Percentiles rank a stretch among this genome's conserved stretches.
These are phyloP conservation scores for Erigeron canadensis DNA, from an alignment of 129 eudicot species.

Conservation along the genomic window DNA sequence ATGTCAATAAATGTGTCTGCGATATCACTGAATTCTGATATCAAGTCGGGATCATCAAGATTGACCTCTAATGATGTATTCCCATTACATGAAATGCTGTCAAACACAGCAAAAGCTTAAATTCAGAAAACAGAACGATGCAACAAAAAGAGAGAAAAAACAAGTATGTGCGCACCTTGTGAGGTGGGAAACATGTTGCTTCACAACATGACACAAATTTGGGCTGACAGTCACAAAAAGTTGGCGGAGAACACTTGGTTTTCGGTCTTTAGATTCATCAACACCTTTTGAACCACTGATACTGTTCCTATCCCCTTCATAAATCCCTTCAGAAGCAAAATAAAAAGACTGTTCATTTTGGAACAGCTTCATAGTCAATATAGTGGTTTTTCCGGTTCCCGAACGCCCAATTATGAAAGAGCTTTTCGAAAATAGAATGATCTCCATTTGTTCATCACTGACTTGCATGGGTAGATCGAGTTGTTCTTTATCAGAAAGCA, in stretches of 20 bases:
- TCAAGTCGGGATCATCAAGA: conserved; percentile 43
- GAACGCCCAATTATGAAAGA: conserved; percentile 73
- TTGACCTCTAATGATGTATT: conserved; percentile 16
- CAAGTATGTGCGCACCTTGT: conserved; percentile 1
- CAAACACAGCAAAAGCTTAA: too few relatives aligned
- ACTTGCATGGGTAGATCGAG: conserved; percentile 66
- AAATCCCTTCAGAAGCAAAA: conserved; percentile 39
- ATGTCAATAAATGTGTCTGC: conserved; percentile 57
- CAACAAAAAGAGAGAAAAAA: too few relatives aligned
- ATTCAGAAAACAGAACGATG: too few relatives aligned
- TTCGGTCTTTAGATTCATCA: conserved; percentile 12
- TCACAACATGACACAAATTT: conserved; percentile 69
- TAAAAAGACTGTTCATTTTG: conserved; percentile 47
- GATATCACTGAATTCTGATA: conserved; percentile 38
- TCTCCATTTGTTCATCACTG: conserved; percentile 59
- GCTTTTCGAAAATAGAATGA: conserved; percentile 46
- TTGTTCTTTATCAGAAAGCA: conserved; percentile 53
- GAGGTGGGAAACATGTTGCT: conserved; percentile 59
- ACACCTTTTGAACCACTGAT: neutral
- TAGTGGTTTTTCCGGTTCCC: conserved; percentile 80
- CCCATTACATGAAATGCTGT: conserved; percentile 41
- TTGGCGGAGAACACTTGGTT: conserved; percentile 39
- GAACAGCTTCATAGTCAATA: conserved; percentile 64
- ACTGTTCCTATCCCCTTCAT: conserved; percentile 14
- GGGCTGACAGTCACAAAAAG: conserved; percentile 86